These are phyloP conservation scores for Striga asiatica DNA, from an alignment of 257 asterid species.

Conservation along the genomic window DNA sequence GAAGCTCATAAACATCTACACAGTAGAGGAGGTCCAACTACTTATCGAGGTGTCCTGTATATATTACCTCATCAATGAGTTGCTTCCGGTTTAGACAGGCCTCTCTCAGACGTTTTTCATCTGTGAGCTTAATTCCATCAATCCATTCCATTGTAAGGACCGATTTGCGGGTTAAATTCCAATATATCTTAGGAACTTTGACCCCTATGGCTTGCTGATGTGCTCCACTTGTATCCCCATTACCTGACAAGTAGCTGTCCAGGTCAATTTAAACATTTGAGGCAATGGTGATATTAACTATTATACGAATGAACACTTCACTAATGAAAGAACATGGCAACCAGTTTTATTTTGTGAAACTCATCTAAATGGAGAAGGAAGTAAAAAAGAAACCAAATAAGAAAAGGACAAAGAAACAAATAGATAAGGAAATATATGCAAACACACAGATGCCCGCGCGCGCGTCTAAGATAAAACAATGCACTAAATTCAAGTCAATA, in stretches of 20 bases:
- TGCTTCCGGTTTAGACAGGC: slow-evolving; percentile 70
- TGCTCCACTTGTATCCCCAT: slow-evolving; percentile 19
- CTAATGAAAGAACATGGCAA: background rate
- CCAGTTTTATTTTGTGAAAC: background rate
- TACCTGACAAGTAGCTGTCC: slow-evolving; percentile 34
- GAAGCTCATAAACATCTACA: background rate
- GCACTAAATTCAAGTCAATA: too few species aligned
- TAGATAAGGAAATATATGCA: too few species aligned
- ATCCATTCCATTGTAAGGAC: slow-evolving; percentile 99
- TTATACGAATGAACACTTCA: slow-evolving; percentile 1
- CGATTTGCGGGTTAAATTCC: slow-evolving; percentile 77
- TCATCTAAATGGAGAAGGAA: background rate
- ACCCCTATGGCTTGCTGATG: slow-evolving; percentile 34
- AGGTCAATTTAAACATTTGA: too few species aligned
- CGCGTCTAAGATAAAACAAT: too few species aligned
- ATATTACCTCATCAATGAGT: slow-evolving; percentile 77
- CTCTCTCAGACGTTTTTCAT: slow-evolving; percentile 52
- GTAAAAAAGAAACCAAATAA: background rate
- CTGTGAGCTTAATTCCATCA: slow-evolving; percentile 90
- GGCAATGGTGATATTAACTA: slow-evolving; percentile 2
- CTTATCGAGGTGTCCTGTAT: too few species aligned
- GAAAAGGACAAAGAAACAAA: too few species aligned
- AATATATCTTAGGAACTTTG: slow-evolving; percentile 87
- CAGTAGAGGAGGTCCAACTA: too few species aligned
- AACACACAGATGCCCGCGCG: too few species aligned